These are phyloP conservation scores for Exophiala lecanii-corni DNA, from an alignment of 2,329 filamentous ascomycete genomes.

Conservation along the genomic window DNA sequence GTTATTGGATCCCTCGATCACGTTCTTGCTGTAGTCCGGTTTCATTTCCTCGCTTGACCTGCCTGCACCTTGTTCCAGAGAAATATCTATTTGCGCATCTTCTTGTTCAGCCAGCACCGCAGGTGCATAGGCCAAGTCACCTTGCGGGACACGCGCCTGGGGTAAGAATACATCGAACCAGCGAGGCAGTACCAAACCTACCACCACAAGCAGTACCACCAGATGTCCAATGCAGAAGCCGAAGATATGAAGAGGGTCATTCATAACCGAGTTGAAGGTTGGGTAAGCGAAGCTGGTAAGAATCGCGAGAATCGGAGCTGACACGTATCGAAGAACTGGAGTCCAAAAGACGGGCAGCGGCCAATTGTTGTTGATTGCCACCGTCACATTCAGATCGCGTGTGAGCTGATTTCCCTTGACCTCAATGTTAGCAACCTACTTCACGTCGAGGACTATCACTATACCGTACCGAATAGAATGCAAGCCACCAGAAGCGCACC, in stretches of 20 bases:
- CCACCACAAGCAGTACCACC: conserved; percentile 43
- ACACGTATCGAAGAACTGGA: conserved; percentile 47
- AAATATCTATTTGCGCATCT: neutral
- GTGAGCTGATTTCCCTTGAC: conserved; percentile 53
- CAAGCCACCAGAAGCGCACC: conserved; percentile 50
- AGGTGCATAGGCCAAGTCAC: conserved; percentile 27
- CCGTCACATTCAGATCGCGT: conserved; percentile 51
- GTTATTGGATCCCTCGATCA: no score
- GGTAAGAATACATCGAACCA: conserved; percentile 54
- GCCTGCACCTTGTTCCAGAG: neutral
- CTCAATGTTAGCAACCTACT: neutral
- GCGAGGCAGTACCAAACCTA: conserved; percentile 49
- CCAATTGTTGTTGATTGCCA: conserved; percentile 54
- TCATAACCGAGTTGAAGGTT: conserved; percentile 43
- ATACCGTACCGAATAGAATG: conserved; percentile 52
- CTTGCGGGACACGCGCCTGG: conserved; percentile 42
- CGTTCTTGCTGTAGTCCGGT: no score
- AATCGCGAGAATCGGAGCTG: conserved; percentile 48
- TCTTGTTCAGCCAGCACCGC: neutral
- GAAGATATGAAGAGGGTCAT: conserved; percentile 49
- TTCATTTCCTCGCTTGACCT: no score
- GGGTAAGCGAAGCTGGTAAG: conserved; percentile 51
- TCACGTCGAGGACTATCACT: neutral
- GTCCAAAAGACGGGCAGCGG: conserved; percentile 51
- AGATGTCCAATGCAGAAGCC: conserved; percentile 49